Conservation (phyloP, 805 yeast species). For the Soucietia sequanensis region DNA sequence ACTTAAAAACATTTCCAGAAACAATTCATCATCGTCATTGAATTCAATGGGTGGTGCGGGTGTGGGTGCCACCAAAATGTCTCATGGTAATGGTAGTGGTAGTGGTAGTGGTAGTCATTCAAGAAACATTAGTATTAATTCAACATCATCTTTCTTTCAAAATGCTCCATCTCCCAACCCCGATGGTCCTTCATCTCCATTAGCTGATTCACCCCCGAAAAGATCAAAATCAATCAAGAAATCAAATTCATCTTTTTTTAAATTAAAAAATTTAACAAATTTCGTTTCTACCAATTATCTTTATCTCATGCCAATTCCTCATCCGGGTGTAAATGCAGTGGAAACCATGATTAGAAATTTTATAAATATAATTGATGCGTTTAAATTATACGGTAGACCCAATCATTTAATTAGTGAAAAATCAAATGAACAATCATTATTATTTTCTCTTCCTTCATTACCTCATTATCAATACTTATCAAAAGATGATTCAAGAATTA, state of each 20-base stretch:
- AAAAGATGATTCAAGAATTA: conserved; percentile 20
- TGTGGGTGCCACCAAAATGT: conserved; percentile 5
- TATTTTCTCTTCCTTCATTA: conserved; percentile 73
- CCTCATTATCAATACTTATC: conserved; percentile 64
- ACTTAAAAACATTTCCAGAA: conserved; percentile 13
- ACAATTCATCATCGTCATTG: conserved; percentile 17
- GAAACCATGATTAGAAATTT: conserved; percentile 73
- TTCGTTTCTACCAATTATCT: conserved; percentile 40
- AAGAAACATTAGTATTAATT: conserved; percentile 20
- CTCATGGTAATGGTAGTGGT: background rate
- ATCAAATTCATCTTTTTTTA: conserved; percentile 21
- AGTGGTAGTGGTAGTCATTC: conserved; percentile 10
- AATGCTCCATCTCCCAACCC: conserved; percentile 22
- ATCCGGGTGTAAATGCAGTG: conserved; percentile 67
- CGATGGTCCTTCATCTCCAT: background rate
- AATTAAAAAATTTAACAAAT: conserved; percentile 22
- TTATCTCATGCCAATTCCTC: conserved; percentile 71
- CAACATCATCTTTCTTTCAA: conserved; percentile 30
- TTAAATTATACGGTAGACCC: conserved; percentile 75
- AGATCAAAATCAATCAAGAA: conserved; percentile 1
- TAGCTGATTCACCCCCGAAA: background rate
- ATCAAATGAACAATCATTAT: conserved; percentile 57
- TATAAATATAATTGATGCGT: conserved; percentile 68
- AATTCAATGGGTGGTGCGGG: conserved; percentile 7
- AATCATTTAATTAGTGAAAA: conserved; percentile 72